These are phyloP conservation scores for Candida insectalens DNA, from an alignment of 805 yeast genomes.

Conservation along the genomic window DNA sequence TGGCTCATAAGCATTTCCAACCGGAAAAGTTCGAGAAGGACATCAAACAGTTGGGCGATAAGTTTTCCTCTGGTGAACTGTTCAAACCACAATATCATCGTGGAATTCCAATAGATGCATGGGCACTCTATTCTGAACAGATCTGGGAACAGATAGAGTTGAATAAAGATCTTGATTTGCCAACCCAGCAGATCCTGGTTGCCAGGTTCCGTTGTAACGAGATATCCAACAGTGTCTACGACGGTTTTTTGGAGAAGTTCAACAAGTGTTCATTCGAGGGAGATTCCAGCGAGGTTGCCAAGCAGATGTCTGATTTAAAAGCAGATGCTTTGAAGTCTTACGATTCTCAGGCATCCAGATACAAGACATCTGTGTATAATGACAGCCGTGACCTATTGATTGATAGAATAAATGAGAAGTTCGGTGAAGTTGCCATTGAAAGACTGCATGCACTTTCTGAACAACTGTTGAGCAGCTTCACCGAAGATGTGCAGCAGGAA, in stretches of 20 bases:
- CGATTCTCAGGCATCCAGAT: constrained; percentile 70
- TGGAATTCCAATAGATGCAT: constrained; percentile 86
- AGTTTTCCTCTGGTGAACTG: constrained; percentile 38
- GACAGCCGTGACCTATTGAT: constrained; percentile 46
- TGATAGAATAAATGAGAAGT: constrained; percentile 35
- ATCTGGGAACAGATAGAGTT: constrained; percentile 92
- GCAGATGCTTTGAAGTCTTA: constrained; percentile 39
- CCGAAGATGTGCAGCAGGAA: constrained; percentile 12
- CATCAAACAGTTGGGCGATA: constrained; percentile 53
- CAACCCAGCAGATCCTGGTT: constrained; percentile 92
- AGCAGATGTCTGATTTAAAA: constrained; percentile 33
- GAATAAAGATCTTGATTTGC: constrained; percentile 90
- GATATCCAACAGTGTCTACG: constrained; percentile 48
- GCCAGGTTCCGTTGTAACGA: constrained; percentile 95
- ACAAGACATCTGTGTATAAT: constrained; percentile 54
- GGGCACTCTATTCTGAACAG: constrained; percentile 84
- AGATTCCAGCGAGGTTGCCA: constrained; percentile 28
- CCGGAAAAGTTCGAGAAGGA: constrained; percentile 58
- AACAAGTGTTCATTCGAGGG: constrained; percentile 13
- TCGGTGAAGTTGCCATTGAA: constrained; percentile 33
- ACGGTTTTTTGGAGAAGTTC: constrained; percentile 30
- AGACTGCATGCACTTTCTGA: constrained; percentile 31
- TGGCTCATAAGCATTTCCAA: constrained; percentile 80
- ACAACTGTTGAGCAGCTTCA: constrained; percentile 22
- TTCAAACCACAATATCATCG: constrained; percentile 73